Conservation (phyloP, 257 asterid species). For the Solanum habrochaites region DNA sequence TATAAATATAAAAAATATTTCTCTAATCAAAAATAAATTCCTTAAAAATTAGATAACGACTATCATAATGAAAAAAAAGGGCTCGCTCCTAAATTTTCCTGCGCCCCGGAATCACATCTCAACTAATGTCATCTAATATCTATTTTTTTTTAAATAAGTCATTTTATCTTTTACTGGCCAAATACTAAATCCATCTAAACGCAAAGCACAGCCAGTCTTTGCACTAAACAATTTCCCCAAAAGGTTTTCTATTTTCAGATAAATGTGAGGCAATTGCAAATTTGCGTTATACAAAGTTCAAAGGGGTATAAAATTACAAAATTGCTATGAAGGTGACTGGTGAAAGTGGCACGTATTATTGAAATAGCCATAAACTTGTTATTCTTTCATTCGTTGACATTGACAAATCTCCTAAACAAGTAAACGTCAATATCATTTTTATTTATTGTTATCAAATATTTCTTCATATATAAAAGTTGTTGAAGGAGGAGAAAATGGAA, state of each 20-base stretch:
- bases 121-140: too few species aligned
- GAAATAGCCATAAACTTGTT: not conserved
- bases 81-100: too few species aligned
- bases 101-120: too few species aligned
- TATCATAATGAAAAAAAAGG: too few species aligned
- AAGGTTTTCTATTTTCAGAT: not conserved
- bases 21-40: too few species aligned
- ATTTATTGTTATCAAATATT: not conserved
- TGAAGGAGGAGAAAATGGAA: too few species aligned
- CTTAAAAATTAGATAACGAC: not conserved
- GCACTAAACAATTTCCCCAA: not conserved
- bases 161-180: too few species aligned
- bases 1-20: not conserved
- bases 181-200: too few species aligned
- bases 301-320: not conserved
- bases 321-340: not conserved
- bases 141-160: too few species aligned
- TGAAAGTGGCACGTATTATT: not conserved
- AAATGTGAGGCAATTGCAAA: not conserved
- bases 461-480: not conserved
- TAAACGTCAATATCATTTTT: not conserved
- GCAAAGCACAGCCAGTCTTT: not conserved
- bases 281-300: not conserved
- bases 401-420: not conserved
- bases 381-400: not conserved